Conservation (phyloP, 257 asterid genomes). For the Solanum pimpinellifolium region DNA sequence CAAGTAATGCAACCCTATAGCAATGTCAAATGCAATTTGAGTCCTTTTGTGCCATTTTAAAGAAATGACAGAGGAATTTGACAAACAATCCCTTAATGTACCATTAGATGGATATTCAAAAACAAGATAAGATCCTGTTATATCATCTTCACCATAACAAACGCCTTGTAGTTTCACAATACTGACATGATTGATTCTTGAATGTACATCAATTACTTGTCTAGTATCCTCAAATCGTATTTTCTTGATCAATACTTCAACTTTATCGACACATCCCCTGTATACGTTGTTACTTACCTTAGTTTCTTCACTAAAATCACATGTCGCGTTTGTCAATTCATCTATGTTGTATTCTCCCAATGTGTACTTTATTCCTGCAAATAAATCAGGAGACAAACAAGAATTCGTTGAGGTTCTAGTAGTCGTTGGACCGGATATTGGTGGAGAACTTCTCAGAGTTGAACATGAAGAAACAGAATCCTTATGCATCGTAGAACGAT, state of each 20-base stretch:
- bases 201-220: constrained; percentile 45
- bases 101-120: constrained; percentile 56
- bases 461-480: constrained; percentile 33
- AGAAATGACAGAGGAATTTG: constrained; percentile 3
- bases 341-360: constrained; percentile 32
- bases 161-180: constrained; percentile 56
- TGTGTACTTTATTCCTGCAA: constrained; percentile 46
- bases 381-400: constrained; percentile 62
- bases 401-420: constrained; percentile 34
- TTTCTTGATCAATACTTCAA: constrained; percentile 36
- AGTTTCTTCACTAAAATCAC: constrained; percentile 16
- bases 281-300: constrained; percentile 21
- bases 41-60: constrained; percentile 47
- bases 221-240: constrained; percentile 31
- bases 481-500: constrained; percentile 1
- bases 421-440: constrained; percentile 25
- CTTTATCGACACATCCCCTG: constrained; percentile 31
- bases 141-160: constrained; percentile 36
- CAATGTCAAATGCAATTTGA: constrained; percentile 60
- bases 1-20: constrained; percentile 51
- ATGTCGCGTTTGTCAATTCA: constrained; percentile 37
- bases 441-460: constrained; percentile 33
- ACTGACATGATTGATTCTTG: constrained; percentile 60
- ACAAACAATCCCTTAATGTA: constrained; percentile 39
- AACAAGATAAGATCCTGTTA: constrained; percentile 38